These are phyloP conservation scores for Penicillium roqueforti DNA, from an alignment of 495 filamentous ascomycete genomes.

Conservation along the genomic window DNA sequence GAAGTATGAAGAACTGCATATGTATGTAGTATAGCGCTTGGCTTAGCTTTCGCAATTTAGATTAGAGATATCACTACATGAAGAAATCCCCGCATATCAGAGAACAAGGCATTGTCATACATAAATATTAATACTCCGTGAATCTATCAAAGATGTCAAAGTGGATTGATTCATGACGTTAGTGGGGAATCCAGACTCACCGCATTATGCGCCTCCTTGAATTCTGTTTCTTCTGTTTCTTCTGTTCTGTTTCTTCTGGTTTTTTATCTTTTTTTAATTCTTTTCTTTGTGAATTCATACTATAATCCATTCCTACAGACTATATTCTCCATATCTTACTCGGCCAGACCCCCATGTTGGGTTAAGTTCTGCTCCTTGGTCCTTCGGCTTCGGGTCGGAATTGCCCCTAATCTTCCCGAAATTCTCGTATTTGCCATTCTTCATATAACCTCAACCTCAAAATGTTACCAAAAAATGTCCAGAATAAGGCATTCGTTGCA, in stretches of 20 bases:
- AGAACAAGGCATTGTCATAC: too few relatives aligned
- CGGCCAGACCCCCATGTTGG: constrained; percentile 3
- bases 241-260: not conserved
- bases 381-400: constrained; percentile 21
- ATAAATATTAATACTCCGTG: too few relatives aligned
- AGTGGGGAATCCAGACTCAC: constrained; percentile 13
- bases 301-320: not conserved
- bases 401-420: constrained; percentile 24
- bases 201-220: constrained; percentile 5
- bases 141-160: not conserved
- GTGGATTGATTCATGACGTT: constrained; percentile 10
- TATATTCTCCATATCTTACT: not conserved
- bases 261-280: constrained; percentile 2
- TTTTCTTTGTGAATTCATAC: constrained; percentile 5
- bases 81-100: not conserved
- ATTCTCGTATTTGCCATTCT: constrained; percentile 3
- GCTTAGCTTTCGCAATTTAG: not conserved
- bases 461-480: constrained; percentile 24
- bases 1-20: too few relatives aligned
- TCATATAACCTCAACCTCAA: not conserved
- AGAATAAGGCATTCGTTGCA: constrained; percentile 29
- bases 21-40: not conserved
- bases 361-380: constrained; percentile 5
- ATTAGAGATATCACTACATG: not conserved
- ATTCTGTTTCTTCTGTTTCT: constrained; percentile 1